Evolutionary conservation across 2,329 filamentous ascomycete genomes (phyloP), one percentile per base, ranked within the genome.

Genomic region (Metarhizium robertsii): DNA sequence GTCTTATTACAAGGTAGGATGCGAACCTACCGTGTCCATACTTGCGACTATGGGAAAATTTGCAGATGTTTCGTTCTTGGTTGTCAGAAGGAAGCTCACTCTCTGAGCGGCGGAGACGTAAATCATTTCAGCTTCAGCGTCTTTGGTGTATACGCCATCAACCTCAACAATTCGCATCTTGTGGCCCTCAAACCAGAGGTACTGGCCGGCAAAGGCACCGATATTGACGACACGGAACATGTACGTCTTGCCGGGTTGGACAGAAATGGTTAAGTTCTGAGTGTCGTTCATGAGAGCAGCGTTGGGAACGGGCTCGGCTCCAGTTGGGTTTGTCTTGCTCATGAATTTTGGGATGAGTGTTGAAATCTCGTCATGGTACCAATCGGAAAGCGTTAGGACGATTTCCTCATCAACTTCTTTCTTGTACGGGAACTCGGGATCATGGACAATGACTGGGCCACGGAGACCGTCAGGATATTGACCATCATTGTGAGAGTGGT

Each of bases 381-480:
- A 79, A 67, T 90, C 86, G 0, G 83, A 85, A 18, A 89, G 71
- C 0, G 83, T 86, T 30, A 90, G 62, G 7, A 85, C 72, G 29
- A 84, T 64, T 68, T 89, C 85, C 55, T 86, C 76, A 52, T 87
- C 82, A 55, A 81, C 84, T 20, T 79, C 65, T 46, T 72, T 73
- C 32, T 71, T 69, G 66, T 81, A 86, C 0, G 84, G 84, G n/a
- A 75, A 73, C 0, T 79, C 66, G 1, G 77, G 78, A 63, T 89
- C 85, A 52, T 87, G 80, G 20, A 88, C 73, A 54, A 88, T 79
- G 36, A 88, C 69, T 1, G 85, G 77, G 0, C 78, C 84, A 25
- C 85, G 77, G 6, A 88, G 73, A 11, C 86, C 86, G 65, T 90
- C 86, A 2, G 86, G 85, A 59, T 88, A 89, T 65, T 88, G 85